A percentile compares a stretch with the other conserved stretches of the same genome.
Conservation (phyloP, 768 basidiomycete genomes). For the Boletus pseudopeckii region DNA sequence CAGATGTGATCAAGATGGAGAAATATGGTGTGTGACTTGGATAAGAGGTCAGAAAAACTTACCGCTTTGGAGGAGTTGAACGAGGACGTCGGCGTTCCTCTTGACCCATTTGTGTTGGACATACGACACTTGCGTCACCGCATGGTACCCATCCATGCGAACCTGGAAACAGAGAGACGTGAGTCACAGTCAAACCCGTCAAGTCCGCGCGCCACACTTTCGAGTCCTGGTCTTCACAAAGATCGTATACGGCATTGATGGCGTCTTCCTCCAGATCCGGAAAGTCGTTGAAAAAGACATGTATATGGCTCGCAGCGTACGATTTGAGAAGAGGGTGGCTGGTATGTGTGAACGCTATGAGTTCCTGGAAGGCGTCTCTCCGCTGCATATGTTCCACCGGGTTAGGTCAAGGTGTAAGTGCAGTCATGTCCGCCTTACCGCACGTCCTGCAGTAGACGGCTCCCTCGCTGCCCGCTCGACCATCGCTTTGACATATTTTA, state of each 20-base stretch:
- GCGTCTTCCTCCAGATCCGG: conserved; percentile 71
- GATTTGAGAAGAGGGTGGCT: conserved; percentile 46
- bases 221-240: conserved; percentile 66
- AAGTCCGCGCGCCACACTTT: conserved; percentile 36
- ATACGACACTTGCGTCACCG: conserved; percentile 49
- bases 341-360: conserved; percentile 54
- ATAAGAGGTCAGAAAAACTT: conserved; percentile 24
- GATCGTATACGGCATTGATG: conserved; percentile 74
- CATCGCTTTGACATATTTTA: conserved; percentile 28
- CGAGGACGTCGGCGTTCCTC: conserved; percentile 69
- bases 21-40: conserved; percentile 2
- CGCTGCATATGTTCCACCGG: conserved; percentile 37
- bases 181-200: conserved; percentile 6
- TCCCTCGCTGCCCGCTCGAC: conserved; percentile 44
- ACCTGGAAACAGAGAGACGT: conserved; percentile 40
- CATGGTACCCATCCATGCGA: conserved; percentile 64
- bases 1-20: conserved; percentile 20
- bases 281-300: conserved; percentile 59
- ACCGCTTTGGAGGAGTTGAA: conserved; percentile 77
- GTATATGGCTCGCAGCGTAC: conserved; percentile 56
- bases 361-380: conserved; percentile 46
- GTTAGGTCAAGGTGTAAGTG: conserved; percentile 5
- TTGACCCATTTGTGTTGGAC: conserved; percentile 58
- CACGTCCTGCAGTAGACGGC: conserved; percentile 35
- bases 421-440: conserved; percentile 32